Percentiles rank a stretch among this genome's conserved stretches.
These are phyloP conservation scores for Exserohilum turcica DNA, from an alignment of 2,329 filamentous ascomycete species.

Conservation along the genomic window DNA sequence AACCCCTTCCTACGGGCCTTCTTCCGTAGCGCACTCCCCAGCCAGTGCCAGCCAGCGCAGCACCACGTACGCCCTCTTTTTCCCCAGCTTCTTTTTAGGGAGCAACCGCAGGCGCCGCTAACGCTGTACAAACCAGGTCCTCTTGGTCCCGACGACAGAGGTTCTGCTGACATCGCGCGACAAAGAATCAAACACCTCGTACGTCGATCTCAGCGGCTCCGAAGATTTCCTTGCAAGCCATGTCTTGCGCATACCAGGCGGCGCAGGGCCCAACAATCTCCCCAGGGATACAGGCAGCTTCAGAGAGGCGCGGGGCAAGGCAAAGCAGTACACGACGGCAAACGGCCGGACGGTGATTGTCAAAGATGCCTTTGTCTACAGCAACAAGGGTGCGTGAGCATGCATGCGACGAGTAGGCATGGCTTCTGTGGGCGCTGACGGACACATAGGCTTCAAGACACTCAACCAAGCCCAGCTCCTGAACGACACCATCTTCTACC, in stretches of 20 bases:
- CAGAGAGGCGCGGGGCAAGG: constrained; percentile 87
- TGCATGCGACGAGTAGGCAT: not conserved
- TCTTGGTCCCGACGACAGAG: constrained; percentile 93
- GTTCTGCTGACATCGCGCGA: constrained; percentile 87
- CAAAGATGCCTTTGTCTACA: constrained; percentile 91
- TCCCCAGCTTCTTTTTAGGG: not conserved
- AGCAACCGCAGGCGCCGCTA: constrained; percentile 1
- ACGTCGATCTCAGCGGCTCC: constrained; percentile 80
- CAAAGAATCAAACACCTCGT: constrained; percentile 76
- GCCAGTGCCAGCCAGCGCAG: constrained; percentile 88
- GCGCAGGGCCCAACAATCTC: constrained; percentile 52
- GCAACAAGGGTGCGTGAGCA: constrained; percentile 77
- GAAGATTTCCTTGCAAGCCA: constrained; percentile 98
- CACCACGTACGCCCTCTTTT: constrained; percentile 67
- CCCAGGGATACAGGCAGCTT: constrained; percentile 61
- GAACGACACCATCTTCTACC: constrained; percentile 83
- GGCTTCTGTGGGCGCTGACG: constrained; percentile 18
- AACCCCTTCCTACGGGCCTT: constrained; percentile 98
- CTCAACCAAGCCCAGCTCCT: constrained; percentile 88
- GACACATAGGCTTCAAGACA: constrained; percentile 77
- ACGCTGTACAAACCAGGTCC: constrained; percentile 57
- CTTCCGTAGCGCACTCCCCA: constrained; percentile 91
- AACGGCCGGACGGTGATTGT: constrained; percentile 93
- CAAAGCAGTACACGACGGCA: constrained; percentile 89
- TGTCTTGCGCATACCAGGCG: constrained; percentile 80